These are phyloP conservation scores for Liriodendron chinense DNA, from an alignment of 164 flowering plant species.

Conservation along the genomic window DNA sequence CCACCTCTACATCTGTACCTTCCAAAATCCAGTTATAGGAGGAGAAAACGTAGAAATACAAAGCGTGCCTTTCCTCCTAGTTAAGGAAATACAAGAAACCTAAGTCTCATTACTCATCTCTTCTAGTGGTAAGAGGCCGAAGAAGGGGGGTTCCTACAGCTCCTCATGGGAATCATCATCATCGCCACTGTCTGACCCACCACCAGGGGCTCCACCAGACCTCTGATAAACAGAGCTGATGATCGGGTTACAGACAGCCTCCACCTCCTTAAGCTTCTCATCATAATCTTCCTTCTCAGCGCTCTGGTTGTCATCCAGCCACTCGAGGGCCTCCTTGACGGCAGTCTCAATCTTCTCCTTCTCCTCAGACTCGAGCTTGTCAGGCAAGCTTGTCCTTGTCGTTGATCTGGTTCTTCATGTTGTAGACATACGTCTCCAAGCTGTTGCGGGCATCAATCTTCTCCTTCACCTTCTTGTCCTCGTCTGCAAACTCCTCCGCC, in stretches of 20 bases:
- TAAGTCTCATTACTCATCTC: no score
- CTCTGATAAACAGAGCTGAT: slow-evolving; percentile 75
- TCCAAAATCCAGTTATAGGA: not conserved
- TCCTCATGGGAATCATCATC: slow-evolving; percentile 77
- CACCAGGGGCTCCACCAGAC: slow-evolving; percentile 74
- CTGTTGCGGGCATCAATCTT: slow-evolving; percentile 77
- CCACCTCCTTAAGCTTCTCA: slow-evolving; percentile 84
- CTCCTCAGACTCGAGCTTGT: slow-evolving; percentile 76
- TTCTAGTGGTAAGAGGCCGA: no score
- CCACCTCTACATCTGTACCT: not conserved
- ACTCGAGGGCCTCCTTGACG: slow-evolving; percentile 72
- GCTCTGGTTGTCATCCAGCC: slow-evolving; percentile 81
- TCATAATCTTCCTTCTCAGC: slow-evolving; percentile 85
- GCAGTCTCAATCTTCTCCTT: slow-evolving; percentile 81
- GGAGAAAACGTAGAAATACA: not conserved
- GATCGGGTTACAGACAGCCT: slow-evolving; percentile 84
- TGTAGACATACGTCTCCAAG: slow-evolving; percentile 73
- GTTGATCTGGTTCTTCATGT: slow-evolving; percentile 74
- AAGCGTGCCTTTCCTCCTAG: not conserved
- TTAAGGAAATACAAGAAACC: not conserved
- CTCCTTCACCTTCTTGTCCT: slow-evolving; percentile 86
- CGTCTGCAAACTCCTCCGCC: slow-evolving; percentile 88
- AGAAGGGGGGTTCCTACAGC: slow-evolving; percentile 29
- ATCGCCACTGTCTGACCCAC: slow-evolving; percentile 31
- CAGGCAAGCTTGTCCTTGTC: slow-evolving; percentile 90